Percentiles rank a stretch among this genome's conserved stretches.
These are phyloP conservation scores for Gracilaria domingensis DNA, from an alignment of 23 red algal genomes.

Conservation along the genomic window DNA sequence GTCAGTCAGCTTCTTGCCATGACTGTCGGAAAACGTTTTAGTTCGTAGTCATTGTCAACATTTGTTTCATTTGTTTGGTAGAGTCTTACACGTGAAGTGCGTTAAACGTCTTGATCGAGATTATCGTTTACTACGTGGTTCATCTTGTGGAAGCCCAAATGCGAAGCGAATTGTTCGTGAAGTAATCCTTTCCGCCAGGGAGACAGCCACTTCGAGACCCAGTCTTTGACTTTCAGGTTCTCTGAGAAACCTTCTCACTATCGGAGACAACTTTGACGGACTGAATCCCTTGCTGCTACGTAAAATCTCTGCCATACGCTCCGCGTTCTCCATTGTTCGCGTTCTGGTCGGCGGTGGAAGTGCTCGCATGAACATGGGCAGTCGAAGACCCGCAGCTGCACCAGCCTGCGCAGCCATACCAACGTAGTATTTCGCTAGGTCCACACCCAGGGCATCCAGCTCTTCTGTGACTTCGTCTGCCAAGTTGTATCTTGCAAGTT, in stretches of 20 bases:
- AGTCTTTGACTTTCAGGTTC: slow-evolving; percentile 81
- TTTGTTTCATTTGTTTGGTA: background rate
- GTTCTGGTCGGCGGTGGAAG: slow-evolving; percentile 61
- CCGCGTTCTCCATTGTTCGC: slow-evolving; percentile 45
- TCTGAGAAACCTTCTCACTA: slow-evolving; percentile 51
- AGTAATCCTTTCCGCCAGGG: slow-evolving; percentile 72
- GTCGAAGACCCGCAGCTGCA: slow-evolving; percentile 50
- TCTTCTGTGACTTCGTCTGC: slow-evolving; percentile 86
- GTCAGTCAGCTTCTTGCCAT: background rate
- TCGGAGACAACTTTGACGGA: slow-evolving; percentile 51
- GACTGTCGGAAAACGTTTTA: background rate
- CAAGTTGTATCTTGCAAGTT: slow-evolving; percentile 78
- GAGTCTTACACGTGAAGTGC: background rate
- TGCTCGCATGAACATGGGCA: slow-evolving; percentile 43
- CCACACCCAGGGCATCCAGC: slow-evolving; percentile 80
- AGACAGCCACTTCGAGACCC: slow-evolving; percentile 68
- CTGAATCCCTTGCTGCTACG: slow-evolving; percentile 61
- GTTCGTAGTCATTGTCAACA: slow-evolving; percentile 6
- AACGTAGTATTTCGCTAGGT: slow-evolving; percentile 74
- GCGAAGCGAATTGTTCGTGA: slow-evolving; percentile 82
- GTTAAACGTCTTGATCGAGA: background rate
- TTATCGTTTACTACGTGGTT: slow-evolving; percentile 39
- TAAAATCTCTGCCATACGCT: slow-evolving; percentile 48
- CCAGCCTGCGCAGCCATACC: slow-evolving; percentile 52
- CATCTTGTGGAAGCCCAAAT: slow-evolving; percentile 79